Evolutionary conservation across 129 eudicot genomes (phyloP).

Genomic region (Helichrysum umbraculigerum): DNA sequence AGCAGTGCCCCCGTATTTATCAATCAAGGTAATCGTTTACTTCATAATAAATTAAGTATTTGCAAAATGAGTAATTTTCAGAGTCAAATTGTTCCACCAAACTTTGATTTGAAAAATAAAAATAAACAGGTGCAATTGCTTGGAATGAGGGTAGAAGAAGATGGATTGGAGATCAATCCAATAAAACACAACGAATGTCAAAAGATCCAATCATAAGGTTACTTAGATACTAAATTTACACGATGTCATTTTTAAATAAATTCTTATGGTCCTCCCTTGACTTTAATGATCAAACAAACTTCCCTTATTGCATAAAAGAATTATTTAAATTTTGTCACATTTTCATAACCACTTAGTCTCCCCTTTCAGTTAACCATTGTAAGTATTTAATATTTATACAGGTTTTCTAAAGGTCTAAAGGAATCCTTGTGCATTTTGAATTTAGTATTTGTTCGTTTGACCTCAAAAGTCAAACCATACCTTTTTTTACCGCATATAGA

Average conservation of each 20-base stretch:
- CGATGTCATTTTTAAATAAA: not conserved
- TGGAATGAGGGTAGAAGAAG: constrained; percentile 64
- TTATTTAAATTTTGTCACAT: not conserved
- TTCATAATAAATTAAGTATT: not conserved
- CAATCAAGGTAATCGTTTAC: constrained; percentile 52
- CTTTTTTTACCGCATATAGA: not conserved
- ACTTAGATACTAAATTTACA: too few species aligned
- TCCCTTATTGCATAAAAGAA: not conserved
- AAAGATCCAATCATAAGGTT: constrained; percentile 43
- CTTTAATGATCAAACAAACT: not conserved
- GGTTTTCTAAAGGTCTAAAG: not conserved
- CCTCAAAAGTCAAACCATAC: constrained; percentile 11
- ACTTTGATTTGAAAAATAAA: not conserved
- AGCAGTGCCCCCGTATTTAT: constrained; percentile 42
- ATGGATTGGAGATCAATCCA: constrained; percentile 58
- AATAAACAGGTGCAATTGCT: constrained; percentile 44
- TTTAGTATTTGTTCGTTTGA: not conserved
- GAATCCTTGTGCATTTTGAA: not conserved
- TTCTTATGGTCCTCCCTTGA: not conserved
- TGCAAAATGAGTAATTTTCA: not conserved
- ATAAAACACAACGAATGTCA: constrained; percentile 32
- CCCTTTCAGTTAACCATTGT: not conserved
- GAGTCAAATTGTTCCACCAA: not conserved
- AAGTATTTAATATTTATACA: not conserved
- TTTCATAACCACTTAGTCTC: not conserved